A percentile compares a stretch with the other conserved stretches of the same genome.
phyloP scores from a whole-genome alignment of 225 moss, liverwort and hornwort species.

The Polytrichum commune region DNA sequence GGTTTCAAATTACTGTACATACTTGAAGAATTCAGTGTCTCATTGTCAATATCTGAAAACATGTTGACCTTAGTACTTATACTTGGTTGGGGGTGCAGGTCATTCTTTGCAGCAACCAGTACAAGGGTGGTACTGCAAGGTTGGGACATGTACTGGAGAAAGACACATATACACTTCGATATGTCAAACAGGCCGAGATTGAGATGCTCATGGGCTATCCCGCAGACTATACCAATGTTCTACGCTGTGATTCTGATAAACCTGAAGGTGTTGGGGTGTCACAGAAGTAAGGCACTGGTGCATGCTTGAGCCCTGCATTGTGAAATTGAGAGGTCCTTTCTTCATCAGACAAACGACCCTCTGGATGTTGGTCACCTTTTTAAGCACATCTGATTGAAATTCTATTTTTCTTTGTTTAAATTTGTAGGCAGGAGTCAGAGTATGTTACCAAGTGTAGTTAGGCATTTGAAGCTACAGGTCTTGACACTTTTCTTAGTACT shows the following conservation, averaged over 20 bases:
- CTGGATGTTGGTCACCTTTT: no score
- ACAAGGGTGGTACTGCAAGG: slow-evolving; percentile 43
- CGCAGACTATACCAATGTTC: slow-evolving; percentile 61
- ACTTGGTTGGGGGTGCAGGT: slow-evolving; percentile 36
- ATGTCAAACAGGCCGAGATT: slow-evolving; percentile 64
- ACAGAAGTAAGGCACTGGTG: slow-evolving; percentile 20
- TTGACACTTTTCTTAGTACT: no score
- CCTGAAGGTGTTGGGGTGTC: slow-evolving; percentile 8
- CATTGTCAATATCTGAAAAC: neutral
- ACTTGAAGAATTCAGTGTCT: neutral
- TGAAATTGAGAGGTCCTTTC: no score
- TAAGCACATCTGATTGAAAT: no score
- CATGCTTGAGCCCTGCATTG: no score
- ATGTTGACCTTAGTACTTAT: neutral
- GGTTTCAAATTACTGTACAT: neutral
- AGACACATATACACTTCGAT: slow-evolving; percentile 56
- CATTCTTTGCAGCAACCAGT: slow-evolving; percentile 67
- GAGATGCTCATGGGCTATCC: slow-evolving; percentile 90
- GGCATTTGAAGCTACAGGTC: no score
- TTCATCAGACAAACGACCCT: no score
- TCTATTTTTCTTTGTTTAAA: no score
- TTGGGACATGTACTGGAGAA: slow-evolving; percentile 76
- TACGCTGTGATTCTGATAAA: slow-evolving; percentile 11
- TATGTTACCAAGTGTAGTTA: no score
- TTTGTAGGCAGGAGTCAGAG: no score